Percentiles rank a stretch among this genome's conserved stretches.
These are phyloP conservation scores for Mycena alexandri DNA, from an alignment of 768 basidiomycete genomes.

Conservation along the genomic window DNA sequence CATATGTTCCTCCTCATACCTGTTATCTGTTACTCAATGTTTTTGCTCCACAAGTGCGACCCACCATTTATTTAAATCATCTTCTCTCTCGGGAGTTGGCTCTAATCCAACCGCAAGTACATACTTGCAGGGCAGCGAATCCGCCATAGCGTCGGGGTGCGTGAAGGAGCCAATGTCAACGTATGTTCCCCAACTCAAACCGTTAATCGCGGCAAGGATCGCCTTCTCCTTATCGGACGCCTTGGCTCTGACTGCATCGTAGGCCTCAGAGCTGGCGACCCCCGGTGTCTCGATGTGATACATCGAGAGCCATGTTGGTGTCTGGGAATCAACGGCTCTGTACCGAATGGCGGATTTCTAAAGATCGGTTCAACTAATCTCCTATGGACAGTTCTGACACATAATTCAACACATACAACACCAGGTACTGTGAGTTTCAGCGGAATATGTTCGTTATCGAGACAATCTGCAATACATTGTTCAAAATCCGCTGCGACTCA, in stretches of 20 bases:
- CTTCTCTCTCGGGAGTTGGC: constrained; percentile 41
- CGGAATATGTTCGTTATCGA: constrained; percentile 52
- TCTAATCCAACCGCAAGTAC: constrained; percentile 42
- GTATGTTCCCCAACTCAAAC: constrained; percentile 46
- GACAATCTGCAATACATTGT: constrained; percentile 46
- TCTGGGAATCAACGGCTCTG: constrained; percentile 47
- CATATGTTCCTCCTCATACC: constrained; percentile 53
- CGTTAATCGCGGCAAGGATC: constrained; percentile 41
- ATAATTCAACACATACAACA: constrained; percentile 33
- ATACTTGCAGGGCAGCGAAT: constrained; percentile 40
- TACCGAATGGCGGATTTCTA: constrained; percentile 46
- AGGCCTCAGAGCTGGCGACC: constrained; percentile 41
- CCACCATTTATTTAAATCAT: constrained; percentile 50
- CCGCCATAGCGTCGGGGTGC: constrained; percentile 29
- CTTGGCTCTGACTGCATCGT: constrained; percentile 42
- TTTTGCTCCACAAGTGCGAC: not conserved
- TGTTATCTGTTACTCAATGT: not conserved
- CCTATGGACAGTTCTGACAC: no score
- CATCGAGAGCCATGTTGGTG: constrained; percentile 44
- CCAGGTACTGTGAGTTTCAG: constrained; percentile 48
- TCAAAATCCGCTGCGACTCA: not conserved
- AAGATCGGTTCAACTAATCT: no score
- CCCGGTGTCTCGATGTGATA: constrained; percentile 48
- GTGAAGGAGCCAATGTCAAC: constrained; percentile 37
- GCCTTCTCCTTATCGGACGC: constrained; percentile 45